Conservation (phyloP, 1,284 basidiomycete species). For the Microbotryomycetes sp. region DNA sequence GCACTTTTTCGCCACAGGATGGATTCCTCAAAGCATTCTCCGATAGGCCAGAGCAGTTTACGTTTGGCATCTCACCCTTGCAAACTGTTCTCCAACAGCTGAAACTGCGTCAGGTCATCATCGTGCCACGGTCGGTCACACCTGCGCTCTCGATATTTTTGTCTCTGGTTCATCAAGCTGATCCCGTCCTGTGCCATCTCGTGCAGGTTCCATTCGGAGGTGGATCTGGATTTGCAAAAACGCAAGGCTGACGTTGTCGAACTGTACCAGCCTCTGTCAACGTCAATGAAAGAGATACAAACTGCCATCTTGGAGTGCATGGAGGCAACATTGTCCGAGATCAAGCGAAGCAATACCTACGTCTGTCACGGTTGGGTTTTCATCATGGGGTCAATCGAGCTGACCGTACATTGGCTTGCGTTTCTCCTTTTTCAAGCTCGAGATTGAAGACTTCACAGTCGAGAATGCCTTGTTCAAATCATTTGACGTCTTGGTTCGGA, state of each 20-base stretch:
- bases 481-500: conserved; percentile 83
- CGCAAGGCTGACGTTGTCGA: conserved; percentile 88
- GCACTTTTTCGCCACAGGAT: conserved; percentile 41
- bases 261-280: conserved; percentile 76
- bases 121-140: conserved; percentile 71
- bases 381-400: neutral
- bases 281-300: conserved; percentile 84
- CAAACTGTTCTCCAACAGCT: conserved; percentile 89
- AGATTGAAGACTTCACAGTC: conserved; percentile 85
- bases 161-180: neutral
- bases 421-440: conserved; percentile 53
- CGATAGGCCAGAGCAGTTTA: conserved; percentile 91
- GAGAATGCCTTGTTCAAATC: conserved; percentile 92
- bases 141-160: neutral
- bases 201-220: conserved; percentile 76
- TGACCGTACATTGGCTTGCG: neutral
- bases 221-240: conserved; percentile 70
- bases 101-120: conserved; percentile 74
- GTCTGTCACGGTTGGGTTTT: conserved; percentile 45
- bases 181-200: neutral
- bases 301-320: conserved; percentile 90
- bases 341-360: conserved; percentile 78
- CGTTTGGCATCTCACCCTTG: conserved; percentile 80
- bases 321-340: conserved; percentile 78
- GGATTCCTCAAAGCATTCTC: conserved; percentile 97